Evolutionary conservation across 2,329 filamentous ascomycete genomes (phyloP).

Genomic region (Hypoxylon sp.): DNA sequence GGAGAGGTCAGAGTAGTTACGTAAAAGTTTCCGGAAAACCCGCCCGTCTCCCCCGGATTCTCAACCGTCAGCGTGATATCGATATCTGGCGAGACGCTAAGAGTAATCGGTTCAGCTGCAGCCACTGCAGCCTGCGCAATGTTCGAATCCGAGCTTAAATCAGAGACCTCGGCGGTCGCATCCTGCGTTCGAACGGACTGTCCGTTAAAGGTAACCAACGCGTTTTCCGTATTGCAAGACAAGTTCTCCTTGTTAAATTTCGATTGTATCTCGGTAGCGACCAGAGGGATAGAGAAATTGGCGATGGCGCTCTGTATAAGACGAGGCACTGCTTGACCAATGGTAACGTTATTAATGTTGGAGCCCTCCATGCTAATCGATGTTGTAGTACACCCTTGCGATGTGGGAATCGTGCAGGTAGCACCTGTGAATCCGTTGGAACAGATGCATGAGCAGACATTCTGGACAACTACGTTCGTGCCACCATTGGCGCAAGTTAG

Average conservation of each 20-base stretch:
- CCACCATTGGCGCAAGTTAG: slow-evolving; percentile 82
- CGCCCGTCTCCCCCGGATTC: slow-evolving; percentile 35
- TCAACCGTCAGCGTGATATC: slow-evolving; percentile 48
- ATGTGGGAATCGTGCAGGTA: slow-evolving; percentile 58
- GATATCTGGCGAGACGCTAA: slow-evolving; percentile 44
- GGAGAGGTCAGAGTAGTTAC: slow-evolving; percentile 39
- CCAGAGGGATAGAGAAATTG: slow-evolving; percentile 81
- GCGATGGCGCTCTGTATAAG: slow-evolving; percentile 70
- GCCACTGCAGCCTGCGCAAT: slow-evolving; percentile 35
- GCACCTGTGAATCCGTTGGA: slow-evolving; percentile 81
- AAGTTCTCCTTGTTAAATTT: slow-evolving; percentile 79
- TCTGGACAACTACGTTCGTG: slow-evolving; percentile 72
- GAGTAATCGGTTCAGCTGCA: slow-evolving; percentile 45
- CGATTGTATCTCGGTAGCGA: slow-evolving; percentile 72
- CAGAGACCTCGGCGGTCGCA: slow-evolving; percentile 41
- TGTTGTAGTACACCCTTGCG: slow-evolving; percentile 63
- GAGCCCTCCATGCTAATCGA: slow-evolving; percentile 52
- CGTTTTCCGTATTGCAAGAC: slow-evolving; percentile 86
- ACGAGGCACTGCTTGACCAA: slow-evolving; percentile 80
- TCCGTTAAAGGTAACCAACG: slow-evolving; percentile 84
- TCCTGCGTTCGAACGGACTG: slow-evolving; percentile 50
- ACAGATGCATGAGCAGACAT: slow-evolving; percentile 85
- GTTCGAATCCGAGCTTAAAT: slow-evolving; percentile 33
- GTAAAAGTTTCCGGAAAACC: slow-evolving; percentile 33
- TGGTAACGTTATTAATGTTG: slow-evolving; percentile 72